Percentiles rank a stretch among this genome's conserved stretches.
These are phyloP conservation scores for Cercophora sp. DNA, from an alignment of 495 filamentous ascomycete species.

Conservation along the genomic window DNA sequence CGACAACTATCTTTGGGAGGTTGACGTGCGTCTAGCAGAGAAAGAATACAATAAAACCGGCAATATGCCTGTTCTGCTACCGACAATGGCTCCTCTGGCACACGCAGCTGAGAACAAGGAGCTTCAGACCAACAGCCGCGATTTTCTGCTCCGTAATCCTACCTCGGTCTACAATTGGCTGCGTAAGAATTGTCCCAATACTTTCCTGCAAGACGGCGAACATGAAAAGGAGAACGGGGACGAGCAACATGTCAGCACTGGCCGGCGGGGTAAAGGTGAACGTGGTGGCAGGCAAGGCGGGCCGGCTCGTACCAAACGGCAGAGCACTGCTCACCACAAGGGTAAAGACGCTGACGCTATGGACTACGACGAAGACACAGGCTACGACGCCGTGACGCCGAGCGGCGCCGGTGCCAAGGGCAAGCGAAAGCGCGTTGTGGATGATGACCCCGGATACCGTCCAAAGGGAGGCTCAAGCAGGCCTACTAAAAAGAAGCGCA, in stretches of 20 bases:
- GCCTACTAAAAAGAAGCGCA: constrained; percentile 60
- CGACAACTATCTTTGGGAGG: constrained; percentile 68
- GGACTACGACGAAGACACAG: constrained; percentile 33
- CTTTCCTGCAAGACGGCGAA: constrained; percentile 80
- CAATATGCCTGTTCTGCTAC: constrained; percentile 22
- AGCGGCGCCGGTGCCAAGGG: constrained; percentile 20
- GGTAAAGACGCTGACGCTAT: background rate
- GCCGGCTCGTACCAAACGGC: constrained; percentile 24
- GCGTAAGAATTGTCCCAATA: constrained; percentile 73
- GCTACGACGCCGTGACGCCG: constrained; percentile 38
- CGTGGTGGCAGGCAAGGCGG: constrained; percentile 11
- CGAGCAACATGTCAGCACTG: constrained; percentile 29
- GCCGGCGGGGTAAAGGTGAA: constrained; percentile 18
- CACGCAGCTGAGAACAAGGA: constrained; percentile 29
- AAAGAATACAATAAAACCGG: constrained; percentile 17
- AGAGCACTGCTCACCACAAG: constrained; percentile 13
- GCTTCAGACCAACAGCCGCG: constrained; percentile 40
- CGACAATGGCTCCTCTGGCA: constrained; percentile 39
- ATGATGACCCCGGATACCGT: constrained; percentile 67
- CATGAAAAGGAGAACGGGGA: constrained; percentile 56
- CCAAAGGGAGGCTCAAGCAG: constrained; percentile 61
- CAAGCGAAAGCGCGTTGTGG: constrained; percentile 52
- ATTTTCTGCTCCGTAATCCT: constrained; percentile 69
- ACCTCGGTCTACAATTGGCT: constrained; percentile 91
- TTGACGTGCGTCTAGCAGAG: constrained; percentile 63